These are phyloP conservation scores for Amanita muscaria DNA, from an alignment of 768 basidiomycete species.

Conservation along the genomic window DNA sequence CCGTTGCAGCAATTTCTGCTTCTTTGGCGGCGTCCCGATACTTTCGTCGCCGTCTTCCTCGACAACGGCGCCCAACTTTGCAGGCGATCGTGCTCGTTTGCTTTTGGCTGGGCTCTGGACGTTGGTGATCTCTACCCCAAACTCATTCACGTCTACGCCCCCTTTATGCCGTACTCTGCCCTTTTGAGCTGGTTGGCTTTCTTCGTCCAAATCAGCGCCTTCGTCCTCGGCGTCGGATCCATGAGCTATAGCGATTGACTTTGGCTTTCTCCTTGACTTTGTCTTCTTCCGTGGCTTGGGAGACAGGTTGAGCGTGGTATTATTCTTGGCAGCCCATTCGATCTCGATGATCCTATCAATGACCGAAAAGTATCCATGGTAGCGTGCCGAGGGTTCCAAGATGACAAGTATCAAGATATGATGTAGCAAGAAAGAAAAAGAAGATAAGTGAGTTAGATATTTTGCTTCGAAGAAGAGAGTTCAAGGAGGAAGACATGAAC, in stretches of 20 bases:
- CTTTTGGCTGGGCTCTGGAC: slow-evolving; percentile 29
- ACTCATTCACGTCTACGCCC: slow-evolving; percentile 20
- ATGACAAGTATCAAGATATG: slow-evolving; percentile 9
- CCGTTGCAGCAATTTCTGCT: slow-evolving; percentile 20
- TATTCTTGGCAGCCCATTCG: slow-evolving; percentile 66
- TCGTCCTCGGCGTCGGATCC: slow-evolving; percentile 18
- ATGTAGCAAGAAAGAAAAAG: slow-evolving; percentile 24
- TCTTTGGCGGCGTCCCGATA: slow-evolving; percentile 27
- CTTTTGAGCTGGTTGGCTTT: slow-evolving; percentile 14
- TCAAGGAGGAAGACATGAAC: slow-evolving; percentile 55
- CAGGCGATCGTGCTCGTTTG: slow-evolving; percentile 21
- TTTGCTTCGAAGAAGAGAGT: slow-evolving; percentile 30
- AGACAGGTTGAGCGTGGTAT: slow-evolving; percentile 49
- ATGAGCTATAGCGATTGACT: slow-evolving; percentile 17
- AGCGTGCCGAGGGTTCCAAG: too few relatives aligned
- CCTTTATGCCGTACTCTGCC: slow-evolving; percentile 9
- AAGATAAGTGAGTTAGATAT: slow-evolving; percentile 35
- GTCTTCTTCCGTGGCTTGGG: slow-evolving; percentile 37
- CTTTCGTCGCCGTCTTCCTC: not conserved
- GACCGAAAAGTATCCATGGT: too few relatives aligned
- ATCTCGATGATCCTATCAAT: slow-evolving; percentile 82
- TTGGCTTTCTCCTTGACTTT: slow-evolving; percentile 26
- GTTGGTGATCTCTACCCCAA: slow-evolving; percentile 38
- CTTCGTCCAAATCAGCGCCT: slow-evolving; percentile 18
- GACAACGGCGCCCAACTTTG: not conserved